Percentiles rank a stretch among this genome's conserved stretches.
Conservation (phyloP, 768 basidiomycete genomes). For the Termitomyces sp. region DNA sequence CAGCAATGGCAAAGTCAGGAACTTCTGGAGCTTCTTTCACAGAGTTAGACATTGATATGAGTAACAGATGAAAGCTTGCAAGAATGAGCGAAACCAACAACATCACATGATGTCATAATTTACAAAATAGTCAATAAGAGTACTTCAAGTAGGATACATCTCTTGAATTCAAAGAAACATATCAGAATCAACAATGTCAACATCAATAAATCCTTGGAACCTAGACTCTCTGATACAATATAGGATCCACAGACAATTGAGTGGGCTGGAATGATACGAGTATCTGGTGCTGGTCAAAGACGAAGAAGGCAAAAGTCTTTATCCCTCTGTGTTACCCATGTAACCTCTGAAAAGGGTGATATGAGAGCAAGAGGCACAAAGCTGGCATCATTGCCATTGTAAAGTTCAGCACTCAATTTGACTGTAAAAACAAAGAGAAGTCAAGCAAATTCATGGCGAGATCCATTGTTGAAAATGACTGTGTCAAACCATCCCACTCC, state of each 20-base stretch:
- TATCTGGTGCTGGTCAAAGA: background rate
- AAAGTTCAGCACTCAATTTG: background rate
- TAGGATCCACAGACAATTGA: slow-evolving; percentile 1
- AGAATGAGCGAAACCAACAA: no score
- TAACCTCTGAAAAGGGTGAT: background rate
- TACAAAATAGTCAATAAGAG: no score
- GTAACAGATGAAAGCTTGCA: no score
- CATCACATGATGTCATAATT: no score
- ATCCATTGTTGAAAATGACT: background rate
- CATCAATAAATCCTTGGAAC: background rate
- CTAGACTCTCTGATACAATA: background rate
- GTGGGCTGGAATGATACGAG: background rate
- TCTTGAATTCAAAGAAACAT: background rate
- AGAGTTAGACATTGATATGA: no score
- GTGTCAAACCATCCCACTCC: background rate
- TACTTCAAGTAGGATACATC: background rate
- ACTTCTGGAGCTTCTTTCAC: no score
- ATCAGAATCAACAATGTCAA: slow-evolving; percentile 5
- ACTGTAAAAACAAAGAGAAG: slow-evolving; percentile 9
- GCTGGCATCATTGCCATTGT: background rate
- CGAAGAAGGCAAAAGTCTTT: slow-evolving; percentile 5
- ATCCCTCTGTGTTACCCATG: background rate
- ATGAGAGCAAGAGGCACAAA: slow-evolving; percentile 5
- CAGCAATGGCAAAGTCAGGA: no score
- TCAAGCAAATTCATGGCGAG: background rate